A percentile compares a stretch with the other conserved stretches of the same genome.
phyloP scores from a whole-genome alignment of 768 basidiomycete species.

The Boletus sp. region DNA sequence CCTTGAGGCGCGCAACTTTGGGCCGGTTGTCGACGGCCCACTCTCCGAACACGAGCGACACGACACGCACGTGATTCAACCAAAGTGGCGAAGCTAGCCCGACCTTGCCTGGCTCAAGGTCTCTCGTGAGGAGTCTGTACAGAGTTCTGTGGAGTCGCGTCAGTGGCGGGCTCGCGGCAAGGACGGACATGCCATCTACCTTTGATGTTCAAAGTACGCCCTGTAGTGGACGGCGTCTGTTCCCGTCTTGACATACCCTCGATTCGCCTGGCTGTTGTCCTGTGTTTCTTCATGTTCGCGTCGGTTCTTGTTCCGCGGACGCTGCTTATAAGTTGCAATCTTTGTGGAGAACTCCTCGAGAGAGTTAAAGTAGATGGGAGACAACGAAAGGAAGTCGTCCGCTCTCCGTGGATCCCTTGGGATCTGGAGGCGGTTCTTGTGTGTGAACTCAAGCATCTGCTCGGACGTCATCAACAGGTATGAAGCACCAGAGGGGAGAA shows the following conservation, averaged over 20 bases:
- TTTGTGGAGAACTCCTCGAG: slow-evolving; percentile 36
- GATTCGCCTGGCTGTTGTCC: slow-evolving; percentile 46
- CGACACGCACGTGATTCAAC: slow-evolving; percentile 31
- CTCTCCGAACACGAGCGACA: slow-evolving; percentile 38
- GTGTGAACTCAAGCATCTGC: slow-evolving; percentile 29
- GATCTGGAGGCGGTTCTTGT: slow-evolving; percentile 10
- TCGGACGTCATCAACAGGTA: slow-evolving; percentile 42
- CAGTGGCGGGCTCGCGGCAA: background rate
- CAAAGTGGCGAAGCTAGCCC: slow-evolving; percentile 32
- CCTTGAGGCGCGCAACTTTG: slow-evolving; percentile 26
- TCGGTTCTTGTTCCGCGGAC: slow-evolving; percentile 33
- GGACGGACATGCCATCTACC: slow-evolving; percentile 11
- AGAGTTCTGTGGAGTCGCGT: slow-evolving; percentile 26
- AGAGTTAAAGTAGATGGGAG: slow-evolving; percentile 44
- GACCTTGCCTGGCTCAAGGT: slow-evolving; percentile 30
- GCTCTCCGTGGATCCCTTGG: slow-evolving; percentile 17
- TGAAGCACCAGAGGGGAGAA: slow-evolving; percentile 42
- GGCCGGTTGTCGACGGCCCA: slow-evolving; percentile 36
- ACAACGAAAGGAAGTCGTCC: slow-evolving; percentile 43
- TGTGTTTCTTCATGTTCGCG: slow-evolving; percentile 4
- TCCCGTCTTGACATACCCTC: slow-evolving; percentile 29
- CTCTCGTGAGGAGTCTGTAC: slow-evolving; percentile 30
- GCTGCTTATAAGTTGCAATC: slow-evolving; percentile 39
- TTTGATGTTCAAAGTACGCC: slow-evolving; percentile 48
- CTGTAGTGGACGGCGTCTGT: slow-evolving; percentile 29